These are phyloP conservation scores for Arabidopsis thaliana DNA, from an alignment of 345 rosid genomes.

Conservation along the genomic window TAIR10.1 NC_003076.8:14681501-14682000, in stretches of 20 bases:
- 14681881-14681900: background rate
- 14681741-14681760: slow-evolving; percentile 43
- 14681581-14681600: slow-evolving; percentile 53
- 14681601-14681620: slow-evolving; percentile 73
- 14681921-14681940: background rate
- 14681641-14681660: slow-evolving; percentile 51
- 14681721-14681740: slow-evolving; percentile 55
- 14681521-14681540: slow-evolving; percentile 35
- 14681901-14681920: background rate
- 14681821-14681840: slow-evolving; percentile 71
- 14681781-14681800: slow-evolving; percentile 63
- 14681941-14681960: slow-evolving; percentile 57
- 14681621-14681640: slow-evolving; percentile 61
- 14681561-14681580: slow-evolving; percentile 44
- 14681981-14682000: slow-evolving; percentile 53
- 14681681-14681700: slow-evolving; percentile 52
- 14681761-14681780: slow-evolving; percentile 56
- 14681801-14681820: slow-evolving; percentile 67
- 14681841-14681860: slow-evolving; percentile 50
- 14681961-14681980: slow-evolving; percentile 51
- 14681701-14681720: slow-evolving; percentile 59
- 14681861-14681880: background rate
- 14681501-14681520: slow-evolving; percentile 58
- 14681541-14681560: slow-evolving; percentile 13
- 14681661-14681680: slow-evolving; percentile 39